Base-by-base conservation (phyloP, 1,139 yeast species). In the Wickerhamiella infanticola region DNA sequence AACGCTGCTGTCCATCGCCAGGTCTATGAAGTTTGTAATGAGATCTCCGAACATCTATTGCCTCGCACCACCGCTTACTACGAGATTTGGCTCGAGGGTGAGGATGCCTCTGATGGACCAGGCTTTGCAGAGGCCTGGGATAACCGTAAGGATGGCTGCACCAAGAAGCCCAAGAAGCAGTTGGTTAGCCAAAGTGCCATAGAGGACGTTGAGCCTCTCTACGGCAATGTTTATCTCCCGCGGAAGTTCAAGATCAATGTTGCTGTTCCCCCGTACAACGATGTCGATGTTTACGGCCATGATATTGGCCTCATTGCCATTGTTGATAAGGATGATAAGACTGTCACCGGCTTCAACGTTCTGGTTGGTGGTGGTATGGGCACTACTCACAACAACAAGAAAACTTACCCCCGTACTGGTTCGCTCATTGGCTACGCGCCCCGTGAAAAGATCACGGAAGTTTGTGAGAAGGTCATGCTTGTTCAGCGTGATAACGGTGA, bases 291-390 rank as follows among this genome's bases (percentile, higher is more conserved):
- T 4, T 90, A 84, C 68, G 94, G 94, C 8, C 93, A 85, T 63
- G 98, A 90, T 67, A 75, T 88, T 57, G 98, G 97, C 54, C 72
- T 90, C 56, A 77, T 90, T 63, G 86, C 96, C 35, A 86, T 90
- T 61, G 79, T 85, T 42, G 84, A 81, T 57, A 73, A 75, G 54
- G 45, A 40, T 24, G 48, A 47, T 47, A 58, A 63, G 45, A 77
- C 72, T 49, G 64, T 61, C 47, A 65, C 64, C 45, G 98, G 97
- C 46, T 90, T 77, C 71, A 88, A 90, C 58, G 77, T 90, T 45
- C 73, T 82, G 51, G 95, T 81, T 52, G 98, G 97, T 63, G 98
- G 97, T 69, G 98, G 97, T 72, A 88, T 90, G 97, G 98, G 97
- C 58, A 75, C 94, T 38, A 90, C 97, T 35, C 98, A 90, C 65